These are phyloP conservation scores for Pichia sp. DNA, from an alignment of 1,139 yeast species.

Conservation along the genomic window DNA sequence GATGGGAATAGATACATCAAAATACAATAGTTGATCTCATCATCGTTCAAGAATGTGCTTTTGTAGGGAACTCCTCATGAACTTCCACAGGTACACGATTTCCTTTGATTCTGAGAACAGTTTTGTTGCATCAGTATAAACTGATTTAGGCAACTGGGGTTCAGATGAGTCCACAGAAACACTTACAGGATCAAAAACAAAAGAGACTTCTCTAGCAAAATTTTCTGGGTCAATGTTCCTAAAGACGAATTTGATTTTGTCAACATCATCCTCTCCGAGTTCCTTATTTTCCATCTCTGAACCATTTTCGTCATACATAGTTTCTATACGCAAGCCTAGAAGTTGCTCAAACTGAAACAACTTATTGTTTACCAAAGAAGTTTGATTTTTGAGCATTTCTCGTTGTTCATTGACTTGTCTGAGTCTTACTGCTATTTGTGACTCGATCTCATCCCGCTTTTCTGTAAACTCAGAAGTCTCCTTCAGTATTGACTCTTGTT, in stretches of 20 bases:
- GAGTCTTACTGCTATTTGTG: constrained; percentile 17
- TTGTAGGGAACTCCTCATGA: constrained; percentile 26
- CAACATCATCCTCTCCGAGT: constrained; percentile 25
- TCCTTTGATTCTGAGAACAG: constrained; percentile 35
- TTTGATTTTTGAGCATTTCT: constrained; percentile 21
- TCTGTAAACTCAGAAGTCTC: constrained; percentile 19
- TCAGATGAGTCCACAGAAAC: constrained; percentile 32
- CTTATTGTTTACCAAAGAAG: constrained; percentile 28
- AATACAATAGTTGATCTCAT: not conserved
- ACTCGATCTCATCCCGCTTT: constrained; percentile 20
- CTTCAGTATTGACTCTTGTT: constrained; percentile 21
- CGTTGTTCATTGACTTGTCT: constrained; percentile 21
- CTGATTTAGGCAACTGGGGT: constrained; percentile 28
- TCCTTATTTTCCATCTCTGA: not conserved
- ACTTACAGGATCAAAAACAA: constrained; percentile 34
- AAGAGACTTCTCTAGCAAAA: constrained; percentile 36
- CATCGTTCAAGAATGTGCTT: not conserved
- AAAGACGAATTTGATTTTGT: constrained; percentile 36
- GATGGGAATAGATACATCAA: not conserved
- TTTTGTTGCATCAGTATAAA: constrained; percentile 14
- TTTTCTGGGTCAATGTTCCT: constrained; percentile 42
- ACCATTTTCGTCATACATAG: not conserved
- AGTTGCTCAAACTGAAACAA: constrained; percentile 39
- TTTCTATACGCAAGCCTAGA: constrained; percentile 40
- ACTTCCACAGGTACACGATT: constrained; percentile 38